Base-by-base conservation (phyloP, 2,329 filamentous ascomycete species). In the Harringtonia aguacate region DNA sequence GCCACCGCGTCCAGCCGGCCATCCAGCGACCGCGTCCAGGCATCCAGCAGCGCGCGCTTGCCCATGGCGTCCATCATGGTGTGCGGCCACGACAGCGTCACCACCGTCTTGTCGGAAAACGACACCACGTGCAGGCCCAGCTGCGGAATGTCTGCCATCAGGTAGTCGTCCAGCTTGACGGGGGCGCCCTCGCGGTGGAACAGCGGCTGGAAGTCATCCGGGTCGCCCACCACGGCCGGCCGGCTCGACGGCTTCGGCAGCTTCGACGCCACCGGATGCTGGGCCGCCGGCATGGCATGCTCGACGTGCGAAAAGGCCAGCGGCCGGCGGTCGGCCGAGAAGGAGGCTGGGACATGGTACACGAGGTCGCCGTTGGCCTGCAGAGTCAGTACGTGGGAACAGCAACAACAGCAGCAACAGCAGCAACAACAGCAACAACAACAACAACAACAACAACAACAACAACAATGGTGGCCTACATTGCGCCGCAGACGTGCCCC, bases 401-500 rank as follows among this genome's bases (percentile, higher is more conserved):
- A 17, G 18, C 21, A 33, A 36, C 14, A 17, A 21, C 36, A 30
- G n/a, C 18, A 27, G 22, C 8, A 29, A 39, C 9, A 30, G 18
- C 30, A 9, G n/a, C 18, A 29, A 36, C 12, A n/a, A 44, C 43
- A n/a, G n/a, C 15, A 20, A 24, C 36, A 21, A 15, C 15, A 24
- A 10, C 12, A 31, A 39, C 10, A 31, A 20, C 33, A 4, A 29
- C 15, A 20, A 24, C 36, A 21, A 15, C 15, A 24, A 10, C 12
- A 31, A 39, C 10, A 31, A 20, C 33, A 4, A 22, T 13, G 21
- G 30, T 8, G 14, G 42, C 43, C 18, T 8, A 46, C 40, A 50
- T 61, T 64, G 20, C 56, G 29, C 14, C 67, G 55, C n/a, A 72
- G 48, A 6, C 69, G 60, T 7, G 66, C 70, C 0, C 66, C 68